phyloP scores from a whole-genome alignment of 352 stramenopile genomes.

The Phytophthora macrochlamydospora region DNA sequence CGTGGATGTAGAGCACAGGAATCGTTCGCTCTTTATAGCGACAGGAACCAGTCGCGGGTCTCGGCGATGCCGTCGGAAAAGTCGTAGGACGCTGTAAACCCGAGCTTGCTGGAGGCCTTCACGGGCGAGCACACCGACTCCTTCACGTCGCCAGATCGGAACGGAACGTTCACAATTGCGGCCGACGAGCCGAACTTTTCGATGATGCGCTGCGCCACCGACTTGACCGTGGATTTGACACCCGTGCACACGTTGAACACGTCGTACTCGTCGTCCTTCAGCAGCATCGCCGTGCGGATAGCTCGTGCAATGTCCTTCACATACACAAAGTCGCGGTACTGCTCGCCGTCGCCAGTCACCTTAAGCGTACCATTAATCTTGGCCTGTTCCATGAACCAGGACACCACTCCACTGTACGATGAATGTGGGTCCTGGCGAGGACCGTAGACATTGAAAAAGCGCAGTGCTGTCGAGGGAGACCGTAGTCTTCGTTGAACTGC shows the following conservation, averaged over 20 bases:
- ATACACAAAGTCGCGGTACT: constrained; percentile 88
- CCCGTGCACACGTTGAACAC: constrained; percentile 89
- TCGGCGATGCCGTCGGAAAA: constrained; percentile 71
- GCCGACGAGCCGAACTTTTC: constrained; percentile 73
- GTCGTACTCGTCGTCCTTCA: constrained; percentile 71
- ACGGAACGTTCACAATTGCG: constrained; percentile 68
- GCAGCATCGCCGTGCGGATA: constrained; percentile 80
- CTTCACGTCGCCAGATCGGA: constrained; percentile 80
- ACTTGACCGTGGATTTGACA: constrained; percentile 71
- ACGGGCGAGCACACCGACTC: constrained; percentile 77
- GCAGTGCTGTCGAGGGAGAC: constrained; percentile 79
- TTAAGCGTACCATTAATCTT: constrained; percentile 85
- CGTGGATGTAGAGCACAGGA: constrained; percentile 15
- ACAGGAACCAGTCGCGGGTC: constrained; percentile 82
- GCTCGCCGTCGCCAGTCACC: constrained; percentile 74
- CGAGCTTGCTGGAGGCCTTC: constrained; percentile 72
- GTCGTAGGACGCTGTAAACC: constrained; percentile 72
- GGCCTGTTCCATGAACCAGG: constrained; percentile 89
- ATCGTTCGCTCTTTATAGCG: constrained; percentile 22
- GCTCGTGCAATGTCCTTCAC: constrained; percentile 86
- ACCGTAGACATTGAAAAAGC: constrained; percentile 89
- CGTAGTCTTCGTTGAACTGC: constrained; percentile 68
- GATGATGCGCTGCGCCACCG: constrained; percentile 66
- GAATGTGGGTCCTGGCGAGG: constrained; percentile 83
- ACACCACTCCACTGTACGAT: constrained; percentile 84